These are phyloP conservation scores for Aphanomyces cochlioides DNA, from an alignment of 352 stramenopile species.

Conservation along the genomic window DNA sequence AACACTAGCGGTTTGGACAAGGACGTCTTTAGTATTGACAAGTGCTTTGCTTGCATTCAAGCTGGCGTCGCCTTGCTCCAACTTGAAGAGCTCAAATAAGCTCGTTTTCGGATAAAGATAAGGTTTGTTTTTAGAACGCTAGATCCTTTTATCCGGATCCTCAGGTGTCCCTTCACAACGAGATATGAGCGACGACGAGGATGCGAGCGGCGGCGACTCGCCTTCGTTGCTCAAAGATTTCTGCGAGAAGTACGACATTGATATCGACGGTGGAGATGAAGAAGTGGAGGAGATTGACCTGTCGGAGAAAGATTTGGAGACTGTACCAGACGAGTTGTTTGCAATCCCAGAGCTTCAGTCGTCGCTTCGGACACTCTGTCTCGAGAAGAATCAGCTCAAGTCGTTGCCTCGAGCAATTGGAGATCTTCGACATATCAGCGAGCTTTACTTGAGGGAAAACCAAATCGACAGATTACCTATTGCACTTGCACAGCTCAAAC, in stretches of 20 bases:
- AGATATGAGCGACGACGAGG: constrained; percentile 43
- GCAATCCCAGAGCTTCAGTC: constrained; percentile 38
- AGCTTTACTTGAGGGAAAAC: constrained; percentile 84
- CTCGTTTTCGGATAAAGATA: no score
- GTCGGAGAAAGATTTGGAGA: constrained; percentile 63
- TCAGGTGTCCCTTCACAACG: constrained; percentile 8
- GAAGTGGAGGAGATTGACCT: constrained; percentile 77
- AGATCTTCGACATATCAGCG: constrained; percentile 42
- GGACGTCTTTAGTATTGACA: constrained; percentile 21
- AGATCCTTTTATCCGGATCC: no score
- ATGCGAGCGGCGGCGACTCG: constrained; percentile 40
- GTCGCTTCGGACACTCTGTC: constrained; percentile 68
- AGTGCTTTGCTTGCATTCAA: constrained; percentile 24
- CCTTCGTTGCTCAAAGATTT: constrained; percentile 32
- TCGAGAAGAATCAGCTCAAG: constrained; percentile 73
- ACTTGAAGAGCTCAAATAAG: no score
- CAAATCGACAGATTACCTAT: constrained; percentile 49
- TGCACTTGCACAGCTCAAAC: constrained; percentile 47
- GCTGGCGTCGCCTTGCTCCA: neutral
- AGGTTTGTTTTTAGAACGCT: no score
- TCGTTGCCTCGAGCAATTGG: constrained; percentile 53
- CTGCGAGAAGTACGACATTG: constrained; percentile 41
- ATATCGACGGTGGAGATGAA: constrained; percentile 69
- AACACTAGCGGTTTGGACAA: neutral
- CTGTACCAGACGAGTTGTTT: constrained; percentile 57